Evolutionary conservation across 2,329 filamentous ascomycete species (phyloP).

Genomic region (Coniochaeta hoffmannii): DNA sequence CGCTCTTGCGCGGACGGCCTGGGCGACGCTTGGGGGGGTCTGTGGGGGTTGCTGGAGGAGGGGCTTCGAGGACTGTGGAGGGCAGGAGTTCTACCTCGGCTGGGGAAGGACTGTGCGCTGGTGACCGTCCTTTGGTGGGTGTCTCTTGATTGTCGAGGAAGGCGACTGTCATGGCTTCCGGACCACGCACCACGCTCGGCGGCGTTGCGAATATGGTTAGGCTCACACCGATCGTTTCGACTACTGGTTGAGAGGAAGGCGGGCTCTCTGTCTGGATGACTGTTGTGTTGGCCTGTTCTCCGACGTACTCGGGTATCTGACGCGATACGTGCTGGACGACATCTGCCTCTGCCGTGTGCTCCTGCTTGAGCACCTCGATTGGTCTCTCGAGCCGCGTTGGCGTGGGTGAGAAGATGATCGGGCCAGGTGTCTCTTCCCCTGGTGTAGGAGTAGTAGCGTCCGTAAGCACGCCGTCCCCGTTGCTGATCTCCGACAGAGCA

Average conservation of each 20-base stretch:
- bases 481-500: slow-evolving; percentile 24
- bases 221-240: background rate
- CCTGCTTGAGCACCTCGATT: slow-evolving; percentile 21
- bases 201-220: background rate
- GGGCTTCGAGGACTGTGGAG: background rate
- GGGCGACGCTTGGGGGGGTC: slow-evolving; percentile 14
- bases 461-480: slow-evolving; percentile 24
- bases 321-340: slow-evolving; percentile 10
- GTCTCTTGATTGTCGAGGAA: background rate
- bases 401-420: slow-evolving; percentile 25
- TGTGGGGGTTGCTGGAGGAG: background rate
- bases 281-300: background rate
- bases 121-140: background rate
- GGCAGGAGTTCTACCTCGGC: background rate
- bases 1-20: slow-evolving; percentile 21
- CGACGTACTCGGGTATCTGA: background rate
- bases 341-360: slow-evolving; percentile 19
- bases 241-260: background rate
- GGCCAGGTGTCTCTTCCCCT: slow-evolving; percentile 37
- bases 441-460: slow-evolving; percentile 40
- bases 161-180: background rate
- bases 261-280: background rate
- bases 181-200: background rate
- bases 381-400: slow-evolving; percentile 21
- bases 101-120: background rate